phyloP scores from a whole-genome alignment of 2,329 filamentous ascomycete genomes.

The Xylaria digitata region DNA sequence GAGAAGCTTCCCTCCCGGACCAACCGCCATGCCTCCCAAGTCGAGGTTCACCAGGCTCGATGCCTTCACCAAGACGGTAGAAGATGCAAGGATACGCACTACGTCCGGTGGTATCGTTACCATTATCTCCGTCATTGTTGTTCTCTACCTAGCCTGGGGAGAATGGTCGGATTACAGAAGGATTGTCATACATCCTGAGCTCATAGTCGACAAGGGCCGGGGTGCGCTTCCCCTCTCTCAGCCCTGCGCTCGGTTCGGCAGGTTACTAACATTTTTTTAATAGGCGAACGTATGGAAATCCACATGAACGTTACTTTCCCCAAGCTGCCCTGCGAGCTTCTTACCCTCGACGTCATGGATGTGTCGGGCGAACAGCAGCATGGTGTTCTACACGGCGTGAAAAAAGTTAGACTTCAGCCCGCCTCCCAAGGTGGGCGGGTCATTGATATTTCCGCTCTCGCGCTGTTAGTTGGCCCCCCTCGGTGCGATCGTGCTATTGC shows the following conservation, averaged over 20 bases:
- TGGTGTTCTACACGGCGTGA: conserved; percentile 90
- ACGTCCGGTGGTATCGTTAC: conserved; percentile 96
- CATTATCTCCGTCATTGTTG: conserved; percentile 86
- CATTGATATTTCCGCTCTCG: conserved; percentile 76
- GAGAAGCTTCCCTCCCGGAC: conserved; percentile 17
- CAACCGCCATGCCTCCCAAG: conserved; percentile 78
- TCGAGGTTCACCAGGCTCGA: conserved; percentile 96
- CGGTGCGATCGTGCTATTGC: background rate
- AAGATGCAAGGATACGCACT: conserved; percentile 95
- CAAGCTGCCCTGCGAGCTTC: conserved; percentile 89
- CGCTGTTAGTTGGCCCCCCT: conserved; percentile 64
- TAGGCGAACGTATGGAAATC: conserved; percentile 97
- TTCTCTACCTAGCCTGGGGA: conserved; percentile 89
- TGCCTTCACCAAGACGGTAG: conserved; percentile 98
- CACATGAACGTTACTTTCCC: conserved; percentile 98
- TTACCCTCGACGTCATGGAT: conserved; percentile 99
- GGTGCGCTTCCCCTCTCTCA: conserved; percentile 63
- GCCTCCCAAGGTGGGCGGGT: conserved; percentile 78
- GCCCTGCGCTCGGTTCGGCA: background rate
- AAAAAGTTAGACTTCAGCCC: conserved; percentile 85
- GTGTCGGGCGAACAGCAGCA: conserved; percentile 97
- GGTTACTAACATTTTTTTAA: conserved; percentile 33
- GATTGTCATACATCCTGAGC: conserved; percentile 86
- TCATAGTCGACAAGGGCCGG: conserved; percentile 96
- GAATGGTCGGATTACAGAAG: conserved; percentile 96